phyloP scores from a whole-genome alignment of 495 filamentous ascomycete species.

The Patellaria atrata region DNA sequence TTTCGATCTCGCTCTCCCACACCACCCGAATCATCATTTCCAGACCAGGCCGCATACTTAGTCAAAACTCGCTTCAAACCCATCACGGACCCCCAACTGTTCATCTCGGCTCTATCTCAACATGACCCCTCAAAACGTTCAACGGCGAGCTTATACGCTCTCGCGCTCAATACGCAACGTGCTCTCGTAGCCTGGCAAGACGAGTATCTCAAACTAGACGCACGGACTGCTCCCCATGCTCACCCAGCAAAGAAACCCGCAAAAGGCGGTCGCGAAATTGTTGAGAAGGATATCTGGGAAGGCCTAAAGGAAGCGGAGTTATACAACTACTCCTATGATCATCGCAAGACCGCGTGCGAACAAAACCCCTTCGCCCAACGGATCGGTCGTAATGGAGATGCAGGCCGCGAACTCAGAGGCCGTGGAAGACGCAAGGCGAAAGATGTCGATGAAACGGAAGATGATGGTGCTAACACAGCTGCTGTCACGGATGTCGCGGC shows the following conservation, averaged over 20 bases:
- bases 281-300: constrained; percentile 21
- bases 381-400: constrained; percentile 13
- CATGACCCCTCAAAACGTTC: constrained; percentile 20
- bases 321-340: constrained; percentile 28
- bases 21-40: constrained; percentile 12
- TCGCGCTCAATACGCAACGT: constrained; percentile 37
- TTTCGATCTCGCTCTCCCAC: constrained; percentile 7
- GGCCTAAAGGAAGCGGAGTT: constrained; percentile 30
- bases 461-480: constrained; percentile 7
- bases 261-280: constrained; percentile 24
- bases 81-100: constrained; percentile 17
- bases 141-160: constrained; percentile 38
- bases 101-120: constrained; percentile 22
- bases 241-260: constrained; percentile 28
- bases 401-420: constrained; percentile 27
- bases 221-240: constrained; percentile 27
- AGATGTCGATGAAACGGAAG: constrained; percentile 14
- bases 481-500: background rate
- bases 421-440: constrained; percentile 23
- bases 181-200: constrained; percentile 46
- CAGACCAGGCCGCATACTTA: constrained; percentile 16
- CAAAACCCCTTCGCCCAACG: constrained; percentile 28
- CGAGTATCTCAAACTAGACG: constrained; percentile 47
- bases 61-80: constrained; percentile 19
- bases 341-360: constrained; percentile 19